Evolutionary conservation across 176 grass and related monocot species (phyloP), one percentile per base, ranked within the genome.

Genomic region (Themeda triandra): DNA sequence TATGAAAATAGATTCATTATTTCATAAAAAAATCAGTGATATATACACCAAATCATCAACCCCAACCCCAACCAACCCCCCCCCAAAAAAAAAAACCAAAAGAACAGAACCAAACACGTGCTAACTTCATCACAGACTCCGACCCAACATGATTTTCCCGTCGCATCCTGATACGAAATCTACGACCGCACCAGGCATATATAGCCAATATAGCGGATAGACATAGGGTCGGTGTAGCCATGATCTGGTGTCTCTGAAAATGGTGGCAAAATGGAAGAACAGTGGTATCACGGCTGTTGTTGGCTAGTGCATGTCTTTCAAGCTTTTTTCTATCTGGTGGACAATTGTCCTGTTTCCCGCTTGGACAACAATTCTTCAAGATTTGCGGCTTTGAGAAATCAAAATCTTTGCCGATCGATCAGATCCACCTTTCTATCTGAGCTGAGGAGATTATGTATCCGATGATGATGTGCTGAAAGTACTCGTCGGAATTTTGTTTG

Each of bases 321-420:
- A 10, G 53, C 53, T 24, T 24, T 58, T 58, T 58, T 2, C 54
- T 58, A 58, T 58, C 23, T 10, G 54, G 54, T 10, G 8, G 54
- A 24, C 54, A 24, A 58, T 56, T 56, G 6, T 0, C 30, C 39
- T 66, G 77, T 80, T 33, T 18, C 10, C 62, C 27, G 41, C 62
- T 49, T 27, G 4, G 37, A 5, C 42, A 49, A 5, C 71, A 51
- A 10, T 10, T 83, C 60, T 83, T 36, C 56, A 60, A 35, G 39
- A 45, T 69, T 48, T 25, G 80, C 53, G 80, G 53, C 69, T 83
- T 73, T 62, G 80, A 7, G 46, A 49, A 71, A 19, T 41, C 30
- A 54, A 8, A 62, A 59, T 40, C 35, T 27, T 25, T 71, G 37
- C 68, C 68, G 32, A 46, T 71, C 24, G 6, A 31, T 44, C 15